These are phyloP conservation scores for Orbilia javanica DNA, from an alignment of 2,329 filamentous ascomycete genomes.

Conservation along the genomic window DNA sequence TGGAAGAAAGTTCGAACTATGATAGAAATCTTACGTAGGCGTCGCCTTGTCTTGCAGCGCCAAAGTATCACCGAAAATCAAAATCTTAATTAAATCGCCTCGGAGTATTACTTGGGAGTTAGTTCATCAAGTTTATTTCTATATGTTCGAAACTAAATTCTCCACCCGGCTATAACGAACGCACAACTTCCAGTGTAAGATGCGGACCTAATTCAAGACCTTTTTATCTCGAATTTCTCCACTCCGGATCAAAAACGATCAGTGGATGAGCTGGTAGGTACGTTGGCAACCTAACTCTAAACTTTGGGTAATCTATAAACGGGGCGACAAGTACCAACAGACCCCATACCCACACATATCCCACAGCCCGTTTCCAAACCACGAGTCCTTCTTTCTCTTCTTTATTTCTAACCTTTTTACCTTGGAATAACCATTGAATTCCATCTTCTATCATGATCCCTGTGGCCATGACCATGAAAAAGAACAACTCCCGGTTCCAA, in stretches of 20 bases:
- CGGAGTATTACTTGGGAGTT: too few species aligned
- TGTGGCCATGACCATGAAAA: conserved; percentile 29
- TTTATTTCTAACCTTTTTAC: conserved; percentile 27
- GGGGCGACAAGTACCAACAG: conserved; percentile 22
- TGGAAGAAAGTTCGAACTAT: too few species aligned
- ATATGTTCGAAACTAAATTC: too few species aligned
- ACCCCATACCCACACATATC: conserved; percentile 51
- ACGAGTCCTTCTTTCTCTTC: conserved; percentile 46
- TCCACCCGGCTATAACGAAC: too few species aligned
- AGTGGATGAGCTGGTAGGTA: conserved; percentile 36
- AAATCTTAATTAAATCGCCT: too few species aligned
- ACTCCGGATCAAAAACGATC: conserved; percentile 2
- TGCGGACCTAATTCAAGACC: too few species aligned
- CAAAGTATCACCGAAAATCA: too few species aligned
- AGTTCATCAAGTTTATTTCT: too few species aligned
- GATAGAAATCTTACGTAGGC: too few species aligned
- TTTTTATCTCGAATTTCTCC: neutral
- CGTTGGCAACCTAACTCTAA: conserved; percentile 21
- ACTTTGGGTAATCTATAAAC: conserved; percentile 47
- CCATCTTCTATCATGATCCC: conserved; percentile 50
- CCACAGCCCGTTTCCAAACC: conserved; percentile 42
- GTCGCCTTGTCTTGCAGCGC: too few species aligned
- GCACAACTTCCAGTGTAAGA: too few species aligned
- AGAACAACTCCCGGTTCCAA: conserved; percentile 15
- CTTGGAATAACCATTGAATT: conserved; percentile 45